Conservation (phyloP, 2,329 filamentous ascomycete species). For the Sodiomyces alkalinus region DNA sequence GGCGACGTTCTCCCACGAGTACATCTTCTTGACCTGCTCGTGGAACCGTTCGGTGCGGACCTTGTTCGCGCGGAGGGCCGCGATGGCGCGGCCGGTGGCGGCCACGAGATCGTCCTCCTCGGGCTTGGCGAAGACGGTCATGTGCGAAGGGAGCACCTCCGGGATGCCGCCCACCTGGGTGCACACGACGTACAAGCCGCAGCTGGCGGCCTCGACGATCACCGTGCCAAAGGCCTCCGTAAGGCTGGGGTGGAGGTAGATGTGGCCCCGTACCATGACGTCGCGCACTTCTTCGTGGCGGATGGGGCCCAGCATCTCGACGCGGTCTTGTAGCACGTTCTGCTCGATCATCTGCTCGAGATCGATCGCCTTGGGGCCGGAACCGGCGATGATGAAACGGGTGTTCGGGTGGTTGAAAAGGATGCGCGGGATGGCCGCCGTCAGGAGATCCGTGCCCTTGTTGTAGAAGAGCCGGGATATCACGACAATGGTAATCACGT, state of each 20-base stretch:
- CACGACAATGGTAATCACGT: conserved; percentile 89
- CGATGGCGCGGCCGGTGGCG: conserved; percentile 81
- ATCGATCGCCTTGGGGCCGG: conserved; percentile 91
- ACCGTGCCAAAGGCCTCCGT: conserved; percentile 97
- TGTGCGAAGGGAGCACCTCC: conserved; percentile 86
- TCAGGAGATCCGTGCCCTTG: conserved; percentile 94
- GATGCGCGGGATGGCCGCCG: conserved; percentile 86
- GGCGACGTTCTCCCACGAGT: conserved; percentile 94
- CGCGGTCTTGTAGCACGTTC: conserved; percentile 82
- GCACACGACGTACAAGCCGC: conserved; percentile 90
- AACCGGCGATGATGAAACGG: conserved; percentile 91
- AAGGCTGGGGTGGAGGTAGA: conserved; percentile 87
- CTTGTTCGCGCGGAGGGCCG: conserved; percentile 67
- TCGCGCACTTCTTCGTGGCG: conserved; percentile 93
- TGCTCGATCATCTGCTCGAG: conserved; percentile 96
- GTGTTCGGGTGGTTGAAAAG: conserved; percentile 82
- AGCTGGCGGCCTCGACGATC: conserved; percentile 91
- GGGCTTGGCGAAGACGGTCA: conserved; percentile 94
- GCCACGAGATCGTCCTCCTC: conserved; percentile 90
- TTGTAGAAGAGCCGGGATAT: conserved; percentile 98
- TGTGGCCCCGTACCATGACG: conserved; percentile 93
- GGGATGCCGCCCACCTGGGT: conserved; percentile 95
- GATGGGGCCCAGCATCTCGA: conserved; percentile 81
- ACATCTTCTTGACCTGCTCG: conserved; percentile 96
- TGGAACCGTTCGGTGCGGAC: conserved; percentile 90